phyloP scores from a whole-genome alignment of 2,329 filamentous ascomycete species.

The Aspergillus japonicus region DNA sequence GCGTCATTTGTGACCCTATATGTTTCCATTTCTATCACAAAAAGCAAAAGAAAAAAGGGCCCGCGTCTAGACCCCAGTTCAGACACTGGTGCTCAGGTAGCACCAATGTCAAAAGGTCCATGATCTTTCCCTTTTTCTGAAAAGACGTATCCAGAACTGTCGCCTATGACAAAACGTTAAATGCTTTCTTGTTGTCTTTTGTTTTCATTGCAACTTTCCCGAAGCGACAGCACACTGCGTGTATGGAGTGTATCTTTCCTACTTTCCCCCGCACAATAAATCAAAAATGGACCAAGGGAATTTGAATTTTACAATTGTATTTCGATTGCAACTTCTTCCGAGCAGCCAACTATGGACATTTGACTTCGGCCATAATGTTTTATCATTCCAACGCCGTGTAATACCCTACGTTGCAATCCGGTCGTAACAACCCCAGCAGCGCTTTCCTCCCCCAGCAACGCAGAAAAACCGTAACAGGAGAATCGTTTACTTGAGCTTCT shows the following conservation, averaged over 20 bases:
- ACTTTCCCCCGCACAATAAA: not conserved
- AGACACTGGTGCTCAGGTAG: conserved; percentile 17
- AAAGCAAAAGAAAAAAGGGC: not conserved
- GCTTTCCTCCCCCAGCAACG: conserved; percentile 33
- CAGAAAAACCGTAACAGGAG: conserved; percentile 49
- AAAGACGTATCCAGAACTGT: too few species aligned
- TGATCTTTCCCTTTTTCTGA: not conserved
- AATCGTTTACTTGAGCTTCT: conserved; percentile 88
- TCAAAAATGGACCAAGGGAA: conserved; percentile 7
- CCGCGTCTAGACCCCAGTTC: not conserved
- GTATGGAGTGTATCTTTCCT: conserved; percentile 18
- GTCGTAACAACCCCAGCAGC: conserved; percentile 26
- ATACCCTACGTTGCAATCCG: conserved; percentile 37
- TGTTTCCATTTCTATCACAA: not conserved
- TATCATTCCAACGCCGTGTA: conserved; percentile 42
- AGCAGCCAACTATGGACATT: conserved; percentile 38
- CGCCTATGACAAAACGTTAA: not conserved
- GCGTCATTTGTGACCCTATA: not conserved
- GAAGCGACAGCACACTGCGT: conserved; percentile 2
- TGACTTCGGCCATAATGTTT: conserved; percentile 39
- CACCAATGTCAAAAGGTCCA: not conserved
- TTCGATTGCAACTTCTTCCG: conserved; percentile 37
- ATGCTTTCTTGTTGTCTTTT: not conserved
- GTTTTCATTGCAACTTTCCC: not conserved
- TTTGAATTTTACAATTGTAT: conserved; percentile 39